Evolutionary conservation across 305 asterid genomes (phyloP).

Genomic region (Fraxinus floribunda): DNA sequence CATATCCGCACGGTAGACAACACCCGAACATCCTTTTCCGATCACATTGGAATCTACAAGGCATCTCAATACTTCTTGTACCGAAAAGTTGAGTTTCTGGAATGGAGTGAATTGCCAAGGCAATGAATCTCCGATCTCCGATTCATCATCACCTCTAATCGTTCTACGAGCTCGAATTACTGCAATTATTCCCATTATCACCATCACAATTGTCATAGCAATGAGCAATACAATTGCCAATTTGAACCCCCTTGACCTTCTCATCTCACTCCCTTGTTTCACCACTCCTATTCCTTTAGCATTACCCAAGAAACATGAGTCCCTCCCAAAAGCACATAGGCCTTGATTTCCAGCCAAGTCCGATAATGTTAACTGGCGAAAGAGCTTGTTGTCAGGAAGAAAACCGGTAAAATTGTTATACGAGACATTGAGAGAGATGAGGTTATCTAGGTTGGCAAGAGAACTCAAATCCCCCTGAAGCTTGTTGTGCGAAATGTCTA

Average conservation of each 20-base stretch:
- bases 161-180: conserved; percentile 46
- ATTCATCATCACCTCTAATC: conserved; percentile 50
- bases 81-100: conserved; percentile 65
- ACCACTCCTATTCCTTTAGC: conserved; percentile 28
- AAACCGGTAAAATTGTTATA: conserved; percentile 78
- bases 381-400: conserved; percentile 73
- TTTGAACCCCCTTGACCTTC: conserved; percentile 59
- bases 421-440: conserved; percentile 69
- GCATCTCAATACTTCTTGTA: conserved; percentile 56
- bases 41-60: conserved; percentile 70
- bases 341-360: conserved; percentile 70
- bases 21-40: conserved; percentile 93
- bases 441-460: conserved; percentile 62
- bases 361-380: conserved; percentile 55
- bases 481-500: conserved; percentile 71
- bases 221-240: conserved; percentile 54
- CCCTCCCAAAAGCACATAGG: conserved; percentile 55
- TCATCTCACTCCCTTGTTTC: conserved; percentile 1
- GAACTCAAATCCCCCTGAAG: conserved; percentile 64
- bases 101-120: conserved; percentile 81
- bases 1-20: conserved; percentile 72
- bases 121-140: conserved; percentile 55
- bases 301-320: conserved; percentile 57
- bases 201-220: conserved; percentile 44
- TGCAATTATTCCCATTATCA: conserved; percentile 56